phyloP scores from a whole-genome alignment of 345 rosid species.

The Citrus trifoliata region DNA sequence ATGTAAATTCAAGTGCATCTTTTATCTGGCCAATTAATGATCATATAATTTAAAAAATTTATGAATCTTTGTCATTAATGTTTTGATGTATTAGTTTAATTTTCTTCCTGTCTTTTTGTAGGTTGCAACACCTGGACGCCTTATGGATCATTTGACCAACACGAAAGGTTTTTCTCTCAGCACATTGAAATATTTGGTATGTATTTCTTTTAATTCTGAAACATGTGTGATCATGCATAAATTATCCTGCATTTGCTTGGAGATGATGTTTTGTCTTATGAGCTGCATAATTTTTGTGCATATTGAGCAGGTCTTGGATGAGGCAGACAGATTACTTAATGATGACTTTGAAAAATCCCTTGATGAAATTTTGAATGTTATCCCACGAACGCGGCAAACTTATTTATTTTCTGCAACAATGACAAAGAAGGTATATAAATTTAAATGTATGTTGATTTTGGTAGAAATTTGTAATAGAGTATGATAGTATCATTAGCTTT shows the following conservation, averaged over 20 bases:
- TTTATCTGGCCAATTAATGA: background rate
- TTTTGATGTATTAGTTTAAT: background rate
- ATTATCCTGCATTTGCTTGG: background rate
- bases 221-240: background rate
- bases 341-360: conserved; percentile 94
- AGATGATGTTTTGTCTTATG: background rate
- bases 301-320: conserved; percentile 78
- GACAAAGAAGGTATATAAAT: conserved; percentile 73
- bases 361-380: conserved; percentile 65
- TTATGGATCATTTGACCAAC: conserved; percentile 79
- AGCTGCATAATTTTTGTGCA: background rate
- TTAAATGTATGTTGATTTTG: background rate
- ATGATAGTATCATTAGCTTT: background rate
- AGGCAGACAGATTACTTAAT: conserved; percentile 91
- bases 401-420: conserved; percentile 96
- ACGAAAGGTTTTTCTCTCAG: conserved; percentile 91
- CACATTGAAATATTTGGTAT: conserved; percentile 76
- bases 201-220: conserved; percentile 4
- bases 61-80: conserved; percentile 1
- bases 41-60: background rate
- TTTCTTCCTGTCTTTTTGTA: conserved; percentile 10
- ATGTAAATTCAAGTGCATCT: background rate
- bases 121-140: conserved; percentile 98
- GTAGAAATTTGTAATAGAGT: background rate
- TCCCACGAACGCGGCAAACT: conserved; percentile 70